phyloP scores from a whole-genome alignment of 306 rosid genomes.

The Vigna hirtella region DNA sequence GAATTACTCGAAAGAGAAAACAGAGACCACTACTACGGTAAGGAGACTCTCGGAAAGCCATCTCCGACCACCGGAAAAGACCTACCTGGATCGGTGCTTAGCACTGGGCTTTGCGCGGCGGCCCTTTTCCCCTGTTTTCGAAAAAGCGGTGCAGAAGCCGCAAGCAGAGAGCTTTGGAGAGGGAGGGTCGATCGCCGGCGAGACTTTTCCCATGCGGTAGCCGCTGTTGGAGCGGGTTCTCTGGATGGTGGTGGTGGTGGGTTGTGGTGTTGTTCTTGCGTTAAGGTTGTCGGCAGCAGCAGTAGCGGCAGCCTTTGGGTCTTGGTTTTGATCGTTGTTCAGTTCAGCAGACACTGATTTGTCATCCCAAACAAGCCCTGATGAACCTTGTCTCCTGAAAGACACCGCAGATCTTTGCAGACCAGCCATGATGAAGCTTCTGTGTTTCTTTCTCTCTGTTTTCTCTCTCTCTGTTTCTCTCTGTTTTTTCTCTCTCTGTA shows the following conservation, averaged over 20 bases:
- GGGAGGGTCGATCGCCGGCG: conserved; percentile 83
- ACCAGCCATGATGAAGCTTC: conserved; percentile 58
- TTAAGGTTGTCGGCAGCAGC: conserved; percentile 28
- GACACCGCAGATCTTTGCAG: conserved; percentile 82
- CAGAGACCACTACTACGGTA: not conserved
- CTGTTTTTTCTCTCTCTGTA: not conserved
- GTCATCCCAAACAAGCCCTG: conserved; percentile 91
- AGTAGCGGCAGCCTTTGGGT: conserved; percentile 2
- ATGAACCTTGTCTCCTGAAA: conserved; percentile 89
- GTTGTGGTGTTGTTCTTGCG: conserved; percentile 19
- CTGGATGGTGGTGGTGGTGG: conserved; percentile 51
- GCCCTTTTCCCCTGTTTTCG: conserved; percentile 52
- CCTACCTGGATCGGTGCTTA: conserved; percentile 58
- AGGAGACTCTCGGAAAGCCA: not conserved
- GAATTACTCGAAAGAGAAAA: no score
- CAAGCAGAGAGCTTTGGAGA: conserved; percentile 86
- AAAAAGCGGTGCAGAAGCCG: conserved; percentile 67
- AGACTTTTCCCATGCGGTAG: conserved; percentile 63
- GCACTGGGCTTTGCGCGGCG: conserved; percentile 44
- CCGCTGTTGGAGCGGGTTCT: conserved; percentile 73
- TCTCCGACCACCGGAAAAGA: conserved; percentile 34
- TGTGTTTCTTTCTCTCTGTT: conserved; percentile 1
- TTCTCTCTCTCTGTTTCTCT: no score
- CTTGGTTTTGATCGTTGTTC: not conserved
- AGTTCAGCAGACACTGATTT: conserved; percentile 61